Conservation (phyloP, 2,329 filamentous ascomycete species). For the Triangularia verruculosa region DNA sequence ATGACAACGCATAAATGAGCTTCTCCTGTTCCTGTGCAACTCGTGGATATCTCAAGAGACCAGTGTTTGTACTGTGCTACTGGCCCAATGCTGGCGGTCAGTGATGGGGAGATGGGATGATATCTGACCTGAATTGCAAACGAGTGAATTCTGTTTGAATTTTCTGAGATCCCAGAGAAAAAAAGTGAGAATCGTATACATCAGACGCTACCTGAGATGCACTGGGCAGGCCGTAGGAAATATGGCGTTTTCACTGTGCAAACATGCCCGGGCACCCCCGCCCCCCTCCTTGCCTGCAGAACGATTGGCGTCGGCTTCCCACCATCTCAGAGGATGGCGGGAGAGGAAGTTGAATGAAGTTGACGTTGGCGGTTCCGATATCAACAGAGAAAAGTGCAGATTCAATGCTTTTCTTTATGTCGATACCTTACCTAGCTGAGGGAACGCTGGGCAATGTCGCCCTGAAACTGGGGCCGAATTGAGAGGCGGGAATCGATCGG, state of each 20-base stretch:
- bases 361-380: background rate
- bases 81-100: background rate
- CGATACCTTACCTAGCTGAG: background rate
- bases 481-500: slow-evolving; percentile 5
- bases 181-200: background rate
- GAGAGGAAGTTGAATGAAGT: background rate
- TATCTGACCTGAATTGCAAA: background rate
- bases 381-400: background rate
- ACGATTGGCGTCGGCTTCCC: background rate
- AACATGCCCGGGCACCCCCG: background rate
- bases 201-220: background rate
- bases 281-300: no score
- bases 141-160: background rate
- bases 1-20: background rate
- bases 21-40: background rate
- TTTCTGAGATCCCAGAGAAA: background rate
- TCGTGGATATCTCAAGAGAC: background rate
- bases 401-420: background rate
- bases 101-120: background rate
- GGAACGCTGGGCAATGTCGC: background rate
- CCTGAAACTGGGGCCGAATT: background rate
- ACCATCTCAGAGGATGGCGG: background rate
- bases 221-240: background rate
- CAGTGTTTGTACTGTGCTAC: background rate
- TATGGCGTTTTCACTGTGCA: background rate